These are phyloP conservation scores for Coemansia asiatica DNA, from an alignment of 192 early-diverging fungal species.

Conservation along the genomic window DNA sequence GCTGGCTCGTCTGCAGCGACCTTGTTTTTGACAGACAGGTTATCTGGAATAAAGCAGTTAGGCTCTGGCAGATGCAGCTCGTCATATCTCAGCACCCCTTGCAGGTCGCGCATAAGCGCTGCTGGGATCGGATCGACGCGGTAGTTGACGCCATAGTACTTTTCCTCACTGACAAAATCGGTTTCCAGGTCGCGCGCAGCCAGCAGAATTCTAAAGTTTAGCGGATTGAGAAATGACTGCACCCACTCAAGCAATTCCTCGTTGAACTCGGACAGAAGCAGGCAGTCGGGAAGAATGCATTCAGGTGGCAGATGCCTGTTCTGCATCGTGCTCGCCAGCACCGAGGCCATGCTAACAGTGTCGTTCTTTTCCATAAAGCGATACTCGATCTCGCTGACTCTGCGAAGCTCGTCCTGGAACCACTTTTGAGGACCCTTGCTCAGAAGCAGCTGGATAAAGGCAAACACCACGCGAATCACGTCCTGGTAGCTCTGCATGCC, in stretches of 20 bases:
- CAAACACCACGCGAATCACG: slow-evolving; percentile 78
- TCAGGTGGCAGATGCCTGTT: slow-evolving; percentile 66
- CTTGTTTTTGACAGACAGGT: slow-evolving; percentile 67
- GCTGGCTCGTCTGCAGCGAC: slow-evolving; percentile 12
- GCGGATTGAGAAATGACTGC: slow-evolving; percentile 59
- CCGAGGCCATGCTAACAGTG: slow-evolving; percentile 65
- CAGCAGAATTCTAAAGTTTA: slow-evolving; percentile 64
- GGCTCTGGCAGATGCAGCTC: slow-evolving; percentile 68
- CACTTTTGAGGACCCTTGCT: slow-evolving; percentile 69
- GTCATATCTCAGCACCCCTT: slow-evolving; percentile 29
- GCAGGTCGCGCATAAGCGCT: slow-evolving; percentile 48
- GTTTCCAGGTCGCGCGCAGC: slow-evolving; percentile 45
- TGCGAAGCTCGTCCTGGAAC: slow-evolving; percentile 78
- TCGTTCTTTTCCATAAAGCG: slow-evolving; percentile 75
- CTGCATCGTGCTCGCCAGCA: slow-evolving; percentile 76
- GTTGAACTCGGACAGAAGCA: slow-evolving; percentile 69
- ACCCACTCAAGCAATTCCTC: slow-evolving; percentile 64
- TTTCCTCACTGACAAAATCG: slow-evolving; percentile 60
- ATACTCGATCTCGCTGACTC: slow-evolving; percentile 58
- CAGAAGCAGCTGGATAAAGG: slow-evolving; percentile 84
- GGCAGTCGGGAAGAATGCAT: slow-evolving; percentile 66
- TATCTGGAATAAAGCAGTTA: slow-evolving; percentile 85
- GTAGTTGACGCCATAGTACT: slow-evolving; percentile 84
- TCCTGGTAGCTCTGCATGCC: slow-evolving; percentile 78
- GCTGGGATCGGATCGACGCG: slow-evolving; percentile 60